phyloP scores from a whole-genome alignment of 108 stramenopile genomes.

The Schizochytrium sp. region DNA sequence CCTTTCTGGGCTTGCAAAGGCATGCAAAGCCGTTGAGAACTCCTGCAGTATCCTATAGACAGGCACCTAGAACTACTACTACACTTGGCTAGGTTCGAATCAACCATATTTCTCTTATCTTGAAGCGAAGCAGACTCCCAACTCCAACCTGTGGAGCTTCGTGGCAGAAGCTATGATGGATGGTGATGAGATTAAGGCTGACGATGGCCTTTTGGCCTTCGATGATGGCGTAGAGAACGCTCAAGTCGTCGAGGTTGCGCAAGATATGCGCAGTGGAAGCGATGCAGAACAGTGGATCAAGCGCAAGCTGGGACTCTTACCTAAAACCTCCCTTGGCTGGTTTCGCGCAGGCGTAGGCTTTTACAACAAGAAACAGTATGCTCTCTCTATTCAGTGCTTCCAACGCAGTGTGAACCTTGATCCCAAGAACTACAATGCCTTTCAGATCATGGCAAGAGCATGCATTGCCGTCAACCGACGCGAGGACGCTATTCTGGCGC shows the following conservation, averaged over 20 bases:
- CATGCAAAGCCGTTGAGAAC: no score
- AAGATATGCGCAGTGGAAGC: background rate
- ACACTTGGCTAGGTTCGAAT: no score
- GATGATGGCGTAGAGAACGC: background rate
- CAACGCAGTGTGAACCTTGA: constrained; percentile 36
- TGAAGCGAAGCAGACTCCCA: no score
- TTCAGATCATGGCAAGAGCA: constrained; percentile 49
- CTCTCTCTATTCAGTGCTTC: constrained; percentile 54
- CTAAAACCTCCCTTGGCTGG: constrained; percentile 58
- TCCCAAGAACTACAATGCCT: constrained; percentile 47
- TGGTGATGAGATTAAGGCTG: no score
- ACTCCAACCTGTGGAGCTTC: no score
- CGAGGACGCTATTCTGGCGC: constrained; percentile 19
- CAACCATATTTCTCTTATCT: no score
- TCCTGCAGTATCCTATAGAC: no score
- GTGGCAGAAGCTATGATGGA: no score
- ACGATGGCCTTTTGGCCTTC: background rate
- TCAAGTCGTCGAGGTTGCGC: background rate
- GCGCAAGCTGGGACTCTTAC: constrained; percentile 29
- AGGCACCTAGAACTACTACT: no score
- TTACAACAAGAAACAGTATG: constrained; percentile 61
- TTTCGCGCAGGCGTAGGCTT: constrained; percentile 58
- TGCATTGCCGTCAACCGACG: constrained; percentile 54
- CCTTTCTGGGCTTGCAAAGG: no score
- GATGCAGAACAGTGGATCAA: constrained; percentile 59